Evolutionary conservation across 768 basidiomycete species (phyloP), one percentile per base, ranked within the genome.

Genomic region (Termitomyces eurrhizus): DNA sequence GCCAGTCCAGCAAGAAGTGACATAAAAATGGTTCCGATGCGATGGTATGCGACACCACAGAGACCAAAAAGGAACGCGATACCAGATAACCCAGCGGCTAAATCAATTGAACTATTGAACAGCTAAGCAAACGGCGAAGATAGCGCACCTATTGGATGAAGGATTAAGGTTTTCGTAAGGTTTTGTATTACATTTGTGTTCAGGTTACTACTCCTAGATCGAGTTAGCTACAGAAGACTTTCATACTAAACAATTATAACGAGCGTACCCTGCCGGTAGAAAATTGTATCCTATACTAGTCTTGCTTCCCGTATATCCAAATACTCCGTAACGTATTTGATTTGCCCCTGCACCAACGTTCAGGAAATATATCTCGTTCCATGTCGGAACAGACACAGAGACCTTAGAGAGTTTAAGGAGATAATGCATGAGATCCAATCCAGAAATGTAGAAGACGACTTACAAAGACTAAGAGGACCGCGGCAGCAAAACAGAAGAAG

Each of bases 11-110:
- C 77, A 58, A 83, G 64, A 57, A 94, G 78, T 16, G 86, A 78
- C 91, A 93, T 93, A 71, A 92, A 70, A 61, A 92, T 81, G 14
- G 92, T 92, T 52, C 90, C 89, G 13, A 76, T 71, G 61, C 91
- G 87, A 63, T 85, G 83, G 70, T 86, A 88, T n/a, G 65, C 49
- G 4, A 79, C 77, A 45, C 90, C 87, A 64, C 85, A 88, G 37
- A 92, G 67, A 9, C 90, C 89, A 64, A 85, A 89, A 51, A 91
- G 66, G 67, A 87, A 76, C 21, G 88, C 83, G 41, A 90, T 67
- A 16, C 84, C 87, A 32, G 89, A 69, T 24, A 91, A 74, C 44
- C 84, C 89, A 12, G 88, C 88, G 56, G 82, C 86, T 85, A 59
- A 35, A 24, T 48, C 56, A 21, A 36, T 49, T 2, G 4, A 29